Evolutionary conservation across 768 basidiomycete genomes (phyloP).

Genomic region (Tylopilus sp.): DNA sequence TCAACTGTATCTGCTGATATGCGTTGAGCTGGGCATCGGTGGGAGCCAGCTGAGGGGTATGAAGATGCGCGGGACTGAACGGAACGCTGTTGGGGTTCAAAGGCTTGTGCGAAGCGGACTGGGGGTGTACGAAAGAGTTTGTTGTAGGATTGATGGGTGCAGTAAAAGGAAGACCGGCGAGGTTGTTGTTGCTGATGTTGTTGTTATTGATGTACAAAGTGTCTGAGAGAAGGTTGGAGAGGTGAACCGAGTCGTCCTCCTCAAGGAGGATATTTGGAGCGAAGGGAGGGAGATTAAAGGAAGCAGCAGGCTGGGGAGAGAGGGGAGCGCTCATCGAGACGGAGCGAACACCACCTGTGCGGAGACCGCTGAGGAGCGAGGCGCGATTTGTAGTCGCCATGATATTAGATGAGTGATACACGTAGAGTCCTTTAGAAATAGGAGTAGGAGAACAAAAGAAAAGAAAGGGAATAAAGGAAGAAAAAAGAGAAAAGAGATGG

Average conservation of each 20-base stretch:
- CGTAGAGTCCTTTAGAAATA: conserved; percentile 12
- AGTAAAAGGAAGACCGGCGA: conserved; percentile 52
- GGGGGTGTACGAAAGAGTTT: conserved; percentile 65
- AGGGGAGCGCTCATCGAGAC: conserved; percentile 56
- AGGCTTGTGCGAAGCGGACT: conserved; percentile 50
- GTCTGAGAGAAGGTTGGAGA: conserved; percentile 53
- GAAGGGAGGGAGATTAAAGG: conserved; percentile 65
- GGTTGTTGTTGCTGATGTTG: conserved; percentile 18
- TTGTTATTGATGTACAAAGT: conserved; percentile 44
- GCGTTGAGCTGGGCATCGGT: conserved; percentile 54
- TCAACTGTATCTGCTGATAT: conserved; percentile 73
- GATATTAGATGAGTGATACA: conserved; percentile 26
- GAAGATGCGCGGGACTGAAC: conserved; percentile 42
- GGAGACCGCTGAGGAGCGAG: conserved; percentile 83
- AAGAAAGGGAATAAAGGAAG: conserved; percentile 7
- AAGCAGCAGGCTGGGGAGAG: conserved; percentile 58
- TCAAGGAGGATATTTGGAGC: conserved; percentile 42
- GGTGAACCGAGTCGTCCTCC: conserved; percentile 57
- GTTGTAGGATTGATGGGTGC: conserved; percentile 67
- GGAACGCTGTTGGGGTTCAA: conserved; percentile 50
- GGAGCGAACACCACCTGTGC: conserved; percentile 89
- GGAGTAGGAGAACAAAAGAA: conserved; percentile 8
- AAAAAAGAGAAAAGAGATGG: conserved; percentile 10
- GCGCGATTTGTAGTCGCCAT: conserved; percentile 62
- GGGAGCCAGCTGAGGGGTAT: conserved; percentile 30